These are phyloP conservation scores for Termitomyces sp. DNA, from an alignment of 768 basidiomycete genomes.

Conservation along the genomic window DNA sequence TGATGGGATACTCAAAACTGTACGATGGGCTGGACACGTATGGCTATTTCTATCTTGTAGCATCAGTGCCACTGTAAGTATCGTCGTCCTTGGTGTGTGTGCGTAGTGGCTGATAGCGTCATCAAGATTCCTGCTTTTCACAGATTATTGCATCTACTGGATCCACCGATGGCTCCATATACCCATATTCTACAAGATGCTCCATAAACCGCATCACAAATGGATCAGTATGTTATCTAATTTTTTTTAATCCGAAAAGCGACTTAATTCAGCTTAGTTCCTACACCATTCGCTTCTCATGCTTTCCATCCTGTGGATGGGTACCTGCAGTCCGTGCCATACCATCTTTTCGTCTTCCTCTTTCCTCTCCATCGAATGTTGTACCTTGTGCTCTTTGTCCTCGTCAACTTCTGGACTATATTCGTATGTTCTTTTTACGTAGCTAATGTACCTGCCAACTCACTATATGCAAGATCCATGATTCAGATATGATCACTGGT, in stretches of 20 bases:
- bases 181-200: conserved; percentile 77
- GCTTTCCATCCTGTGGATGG: conserved; percentile 98
- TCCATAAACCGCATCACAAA: conserved; percentile 99
- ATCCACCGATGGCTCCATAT: conserved; percentile 88
- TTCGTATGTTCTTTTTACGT: conserved; percentile 48
- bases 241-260: background rate
- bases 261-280: conserved; percentile 47
- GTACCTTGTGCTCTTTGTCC: conserved; percentile 82
- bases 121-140: conserved; percentile 71
- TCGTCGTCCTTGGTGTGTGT: background rate
- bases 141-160: conserved; percentile 95
- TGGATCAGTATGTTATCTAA: conserved; percentile 76
- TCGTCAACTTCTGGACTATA: conserved; percentile 94
- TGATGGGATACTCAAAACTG: conserved; percentile 73
- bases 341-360: conserved; percentile 86
- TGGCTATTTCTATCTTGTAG: conserved; percentile 65
- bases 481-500: conserved; percentile 97
- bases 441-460: background rate
- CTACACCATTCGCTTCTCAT: conserved; percentile 95
- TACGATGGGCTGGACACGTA: conserved; percentile 79
- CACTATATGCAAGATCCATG: conserved; percentile 69
- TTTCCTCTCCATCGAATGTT: conserved; percentile 86
- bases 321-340: conserved; percentile 89
- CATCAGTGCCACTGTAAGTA: conserved; percentile 66
- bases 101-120: background rate